A percentile compares a stretch with the other conserved stretches of the same genome.
Conservation (phyloP, 768 basidiomycete genomes). For the Suillus placidus region DNA sequence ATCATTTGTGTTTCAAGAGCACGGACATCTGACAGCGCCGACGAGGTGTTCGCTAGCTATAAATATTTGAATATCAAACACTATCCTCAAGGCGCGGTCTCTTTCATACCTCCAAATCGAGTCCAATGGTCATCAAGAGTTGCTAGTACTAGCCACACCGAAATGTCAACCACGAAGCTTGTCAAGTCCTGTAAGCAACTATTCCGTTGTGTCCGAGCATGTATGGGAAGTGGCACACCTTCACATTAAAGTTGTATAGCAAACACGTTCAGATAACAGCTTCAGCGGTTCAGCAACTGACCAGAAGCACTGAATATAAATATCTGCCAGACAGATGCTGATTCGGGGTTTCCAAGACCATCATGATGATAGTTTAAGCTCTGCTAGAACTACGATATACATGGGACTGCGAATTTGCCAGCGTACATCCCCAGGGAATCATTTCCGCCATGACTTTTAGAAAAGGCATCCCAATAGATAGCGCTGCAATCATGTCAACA, state of each 20-base stretch:
- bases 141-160: no score
- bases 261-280: not conserved
- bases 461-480: constrained; percentile 9
- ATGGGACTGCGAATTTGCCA: not conserved
- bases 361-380: not conserved
- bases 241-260: not conserved
- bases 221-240: not conserved
- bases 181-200: no score
- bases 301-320: not conserved
- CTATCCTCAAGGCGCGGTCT: no score
- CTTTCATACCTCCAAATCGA: no score
- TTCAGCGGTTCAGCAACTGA: not conserved
- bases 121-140: no score
- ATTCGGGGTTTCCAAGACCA: not conserved
- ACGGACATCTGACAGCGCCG: no score
- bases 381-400: not conserved
- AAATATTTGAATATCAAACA: no score
- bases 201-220: no score
- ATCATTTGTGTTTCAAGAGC: no score
- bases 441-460: not conserved
- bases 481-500: constrained; percentile 20
- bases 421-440: not conserved
- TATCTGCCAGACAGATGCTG: not conserved
- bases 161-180: no score
- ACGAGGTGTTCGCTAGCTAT: no score